A percentile compares a stretch with the other conserved stretches of the same genome.
phyloP scores from a whole-genome alignment of 257 asterid genomes.

The Cordia subcordata region DNA sequence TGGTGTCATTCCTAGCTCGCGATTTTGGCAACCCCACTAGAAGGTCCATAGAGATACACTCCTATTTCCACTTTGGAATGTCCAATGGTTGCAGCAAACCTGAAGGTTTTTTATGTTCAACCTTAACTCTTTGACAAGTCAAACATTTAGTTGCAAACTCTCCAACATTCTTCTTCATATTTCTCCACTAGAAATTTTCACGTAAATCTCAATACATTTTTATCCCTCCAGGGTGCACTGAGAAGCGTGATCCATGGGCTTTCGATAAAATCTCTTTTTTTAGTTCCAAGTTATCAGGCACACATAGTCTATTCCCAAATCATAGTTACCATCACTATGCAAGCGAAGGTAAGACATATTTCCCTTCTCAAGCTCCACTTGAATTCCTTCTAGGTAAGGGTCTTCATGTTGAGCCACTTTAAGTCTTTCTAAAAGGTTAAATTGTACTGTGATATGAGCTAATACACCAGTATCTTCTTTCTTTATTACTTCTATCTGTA shows the following conservation, averaged over 20 bases:
- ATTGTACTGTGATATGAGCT: too few species aligned
- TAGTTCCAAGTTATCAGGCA: background rate
- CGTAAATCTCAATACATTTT: slow-evolving; percentile 5
- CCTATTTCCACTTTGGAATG: background rate
- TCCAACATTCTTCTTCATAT: background rate
- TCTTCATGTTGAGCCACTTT: too few species aligned
- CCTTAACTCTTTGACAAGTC: slow-evolving; percentile 1
- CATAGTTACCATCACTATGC: too few species aligned
- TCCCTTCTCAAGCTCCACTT: too few species aligned
- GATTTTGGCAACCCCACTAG: background rate
- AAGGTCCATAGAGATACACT: background rate
- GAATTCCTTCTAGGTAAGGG: too few species aligned
- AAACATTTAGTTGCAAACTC: background rate
- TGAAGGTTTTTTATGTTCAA: background rate
- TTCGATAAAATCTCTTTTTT: background rate
- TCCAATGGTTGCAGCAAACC: background rate
- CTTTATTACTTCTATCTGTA: too few species aligned
- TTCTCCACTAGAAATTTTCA: background rate
- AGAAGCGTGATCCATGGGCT: background rate
- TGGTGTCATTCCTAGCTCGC: background rate
- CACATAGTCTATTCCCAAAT: background rate
- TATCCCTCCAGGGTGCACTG: background rate
- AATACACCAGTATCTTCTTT: too few species aligned
- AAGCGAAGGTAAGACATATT: too few species aligned
- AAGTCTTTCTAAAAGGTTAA: too few species aligned